These are phyloP conservation scores for Venturia carpophila DNA, from an alignment of 2,329 filamentous ascomycete genomes.

Conservation along the genomic window DNA sequence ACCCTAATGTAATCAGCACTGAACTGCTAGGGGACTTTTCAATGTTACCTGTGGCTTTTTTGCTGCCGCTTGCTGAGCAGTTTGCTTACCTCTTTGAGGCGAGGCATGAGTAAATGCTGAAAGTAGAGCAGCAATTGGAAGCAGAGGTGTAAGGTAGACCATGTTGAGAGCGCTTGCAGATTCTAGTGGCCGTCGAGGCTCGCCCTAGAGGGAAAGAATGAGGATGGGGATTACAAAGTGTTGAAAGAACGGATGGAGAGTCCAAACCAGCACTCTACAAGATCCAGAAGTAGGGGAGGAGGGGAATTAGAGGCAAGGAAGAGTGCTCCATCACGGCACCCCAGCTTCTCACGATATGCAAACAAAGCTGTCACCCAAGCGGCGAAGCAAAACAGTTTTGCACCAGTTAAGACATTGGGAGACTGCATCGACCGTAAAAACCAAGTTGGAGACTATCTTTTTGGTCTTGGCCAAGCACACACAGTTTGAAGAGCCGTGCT, in stretches of 20 bases:
- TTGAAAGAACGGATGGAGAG: too few species aligned
- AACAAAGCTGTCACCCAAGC: background rate
- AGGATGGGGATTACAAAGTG: background rate
- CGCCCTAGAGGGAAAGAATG: background rate
- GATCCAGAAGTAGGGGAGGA: background rate
- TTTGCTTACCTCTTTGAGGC: constrained; percentile 19
- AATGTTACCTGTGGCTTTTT: constrained; percentile 25
- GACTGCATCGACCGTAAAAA: background rate
- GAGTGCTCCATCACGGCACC: background rate
- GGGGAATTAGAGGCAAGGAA: background rate
- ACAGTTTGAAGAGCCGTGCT: background rate
- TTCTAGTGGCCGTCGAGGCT: background rate
- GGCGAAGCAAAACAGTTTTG: background rate
- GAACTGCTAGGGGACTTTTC: background rate
- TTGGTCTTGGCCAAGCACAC: background rate
- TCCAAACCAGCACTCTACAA: background rate
- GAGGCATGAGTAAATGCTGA: constrained; percentile 6
- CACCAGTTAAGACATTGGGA: background rate
- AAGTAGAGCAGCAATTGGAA: background rate
- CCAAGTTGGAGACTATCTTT: background rate
- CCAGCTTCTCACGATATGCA: background rate
- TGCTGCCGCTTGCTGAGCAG: constrained; percentile 30
- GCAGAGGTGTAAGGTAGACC: constrained; percentile 18
- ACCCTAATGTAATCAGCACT: constrained; percentile 20
- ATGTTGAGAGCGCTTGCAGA: constrained; percentile 5